A percentile compares a stretch with the other conserved stretches of the same genome.
Evolutionary conservation across 2,329 filamentous ascomycete genomes (phyloP).

Genomic region (Penicillium aurantiogriseum): DNA sequence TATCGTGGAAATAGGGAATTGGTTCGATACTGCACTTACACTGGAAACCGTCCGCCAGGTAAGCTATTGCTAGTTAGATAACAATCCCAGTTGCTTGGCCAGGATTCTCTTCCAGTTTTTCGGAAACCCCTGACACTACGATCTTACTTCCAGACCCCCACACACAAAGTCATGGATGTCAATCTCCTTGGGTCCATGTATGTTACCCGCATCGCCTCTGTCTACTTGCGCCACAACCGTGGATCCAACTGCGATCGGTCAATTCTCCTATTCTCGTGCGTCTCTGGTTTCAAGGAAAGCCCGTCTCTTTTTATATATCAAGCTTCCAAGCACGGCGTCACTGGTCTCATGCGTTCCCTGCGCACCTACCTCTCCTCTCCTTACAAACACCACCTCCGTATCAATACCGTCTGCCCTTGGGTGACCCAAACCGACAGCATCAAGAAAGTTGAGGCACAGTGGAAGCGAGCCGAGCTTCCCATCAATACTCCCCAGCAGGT

Average conservation of each 20-base stretch:
- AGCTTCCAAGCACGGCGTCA: constrained; percentile 51
- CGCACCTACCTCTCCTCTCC: constrained; percentile 36
- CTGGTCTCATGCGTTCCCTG: constrained; percentile 51
- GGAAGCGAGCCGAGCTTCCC: constrained; percentile 41
- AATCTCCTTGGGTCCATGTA: constrained; percentile 50
- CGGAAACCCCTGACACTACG: neutral
- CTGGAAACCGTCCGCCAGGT: constrained; percentile 46
- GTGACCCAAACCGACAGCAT: constrained; percentile 43
- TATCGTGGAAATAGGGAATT: constrained; percentile 45
- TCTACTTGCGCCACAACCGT: constrained; percentile 48
- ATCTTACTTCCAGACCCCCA: constrained; percentile 27
- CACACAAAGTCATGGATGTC: constrained; percentile 46
- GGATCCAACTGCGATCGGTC: constrained; percentile 39
- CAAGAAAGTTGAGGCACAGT: constrained; percentile 36
- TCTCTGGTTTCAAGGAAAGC: constrained; percentile 51
- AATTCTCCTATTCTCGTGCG: constrained; percentile 46
- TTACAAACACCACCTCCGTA: constrained; percentile 40
- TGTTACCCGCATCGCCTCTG: constrained; percentile 51
- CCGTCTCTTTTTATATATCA: constrained; percentile 51
- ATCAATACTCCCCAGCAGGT: constrained; percentile 43
- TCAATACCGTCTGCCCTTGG: constrained; percentile 49
- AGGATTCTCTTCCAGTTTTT: no score
- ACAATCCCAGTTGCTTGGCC: neutral
- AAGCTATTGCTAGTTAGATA: constrained; percentile 3
- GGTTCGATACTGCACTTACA: constrained; percentile 47